Conservation (phyloP, 176 grass and related monocot species). For the Paspalum vaginatum region DNA sequence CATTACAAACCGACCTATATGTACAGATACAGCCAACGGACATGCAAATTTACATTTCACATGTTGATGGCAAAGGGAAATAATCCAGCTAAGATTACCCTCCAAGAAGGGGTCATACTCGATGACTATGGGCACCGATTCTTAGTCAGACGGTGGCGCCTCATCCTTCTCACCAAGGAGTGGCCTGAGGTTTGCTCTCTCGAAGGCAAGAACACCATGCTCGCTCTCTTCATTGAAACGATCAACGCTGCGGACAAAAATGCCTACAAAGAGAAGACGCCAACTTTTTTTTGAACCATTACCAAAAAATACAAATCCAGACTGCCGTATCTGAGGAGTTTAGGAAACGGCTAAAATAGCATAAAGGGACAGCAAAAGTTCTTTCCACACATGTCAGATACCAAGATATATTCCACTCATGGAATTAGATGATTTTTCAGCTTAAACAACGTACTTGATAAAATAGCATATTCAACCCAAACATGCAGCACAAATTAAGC, state of each 20-base stretch:
- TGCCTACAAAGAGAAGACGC: conserved; percentile 55
- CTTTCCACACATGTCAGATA: too few relatives aligned
- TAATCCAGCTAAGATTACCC: conserved; percentile 24
- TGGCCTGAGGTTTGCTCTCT: conserved; percentile 74
- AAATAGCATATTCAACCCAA: conserved; percentile 1
- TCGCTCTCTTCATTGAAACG: conserved; percentile 68
- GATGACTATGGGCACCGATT: neutral
- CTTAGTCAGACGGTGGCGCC: conserved; percentile 22
- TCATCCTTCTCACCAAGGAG: conserved; percentile 67
- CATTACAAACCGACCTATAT: conserved; percentile 31
- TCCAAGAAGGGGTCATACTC: neutral
- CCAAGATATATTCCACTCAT: too few relatives aligned
- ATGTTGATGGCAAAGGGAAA: conserved; percentile 7
- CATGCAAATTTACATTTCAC: conserved; percentile 54
- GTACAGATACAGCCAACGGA: conserved; percentile 44
- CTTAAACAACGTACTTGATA: neutral
- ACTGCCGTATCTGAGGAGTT: neutral
- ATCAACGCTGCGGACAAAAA: conserved; percentile 85
- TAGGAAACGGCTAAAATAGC: too few relatives aligned
- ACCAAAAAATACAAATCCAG: neutral
- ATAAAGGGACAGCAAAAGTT: too few relatives aligned
- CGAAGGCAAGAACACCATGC: conserved; percentile 38
- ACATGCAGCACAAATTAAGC: neutral
- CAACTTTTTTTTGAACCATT: neutral
- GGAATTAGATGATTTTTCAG: neutral